Evolutionary conservation across 129 eudicot species (phyloP), one percentile per base, ranked within the genome.

Genomic region (Artemisia argyi): DNA sequence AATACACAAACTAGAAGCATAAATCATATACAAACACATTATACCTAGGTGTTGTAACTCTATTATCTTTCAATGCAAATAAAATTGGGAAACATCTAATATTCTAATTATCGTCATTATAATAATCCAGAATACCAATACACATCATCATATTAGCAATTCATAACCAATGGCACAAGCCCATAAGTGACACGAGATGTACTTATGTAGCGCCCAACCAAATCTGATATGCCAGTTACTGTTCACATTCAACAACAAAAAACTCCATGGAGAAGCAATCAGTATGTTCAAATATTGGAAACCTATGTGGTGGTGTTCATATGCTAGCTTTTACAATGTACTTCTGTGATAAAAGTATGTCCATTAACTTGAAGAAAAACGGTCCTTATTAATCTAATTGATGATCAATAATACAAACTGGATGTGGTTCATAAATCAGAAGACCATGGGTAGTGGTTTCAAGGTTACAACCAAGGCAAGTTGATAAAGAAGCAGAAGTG

Each of bases 381-480:
- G 28, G 47, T 61, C 22, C 63, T 57, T 20, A 2, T 57, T 39
- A 11, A 20, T 20, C 13, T 18, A 57, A 18, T 7, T 56, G 26
- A 56, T 19, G 61, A 56, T 56, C 30, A 19, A 56, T 10, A 19
- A 56, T 9, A 7, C 30, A 9, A 56, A 20, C 2, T 22, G 39
- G 24, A 14, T 61, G 17, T 56, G 28, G 61, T 16, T 56, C 61
- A 56, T 16, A 56, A 56, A 56, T 18, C 26, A 63, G 17, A 44
- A 63, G 26, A 32, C 17, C 68, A 63, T 63, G 48, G 44, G 44
- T 7, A 39, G 68, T 1, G 50, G 28, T 63, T 35, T 9, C 11
- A 63, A 15, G n/a, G n/a, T n/a, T 63, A 32, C 52, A 63, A 26
- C 66, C 66, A 61, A 61, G 4, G 32, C 18, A 28, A 59, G 42